phyloP scores from a whole-genome alignment of 139 green algal species.

The Chlorella sorokiniana region DNA sequence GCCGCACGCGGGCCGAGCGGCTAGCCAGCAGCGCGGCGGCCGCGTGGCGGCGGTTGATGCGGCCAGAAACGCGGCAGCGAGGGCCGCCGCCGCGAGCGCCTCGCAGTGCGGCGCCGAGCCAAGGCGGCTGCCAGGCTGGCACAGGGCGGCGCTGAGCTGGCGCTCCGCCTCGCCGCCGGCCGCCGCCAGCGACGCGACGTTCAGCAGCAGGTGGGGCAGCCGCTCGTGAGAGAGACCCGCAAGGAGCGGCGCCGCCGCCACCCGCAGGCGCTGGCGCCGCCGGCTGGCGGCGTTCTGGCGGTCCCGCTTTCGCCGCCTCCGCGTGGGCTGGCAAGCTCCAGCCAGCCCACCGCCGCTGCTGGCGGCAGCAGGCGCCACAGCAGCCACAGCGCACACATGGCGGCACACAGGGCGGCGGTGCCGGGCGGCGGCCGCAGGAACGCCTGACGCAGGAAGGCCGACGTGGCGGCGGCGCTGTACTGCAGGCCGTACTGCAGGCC shows the following conservation, averaged over 20 bases:
- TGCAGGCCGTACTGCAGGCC: background rate
- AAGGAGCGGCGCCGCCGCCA: background rate
- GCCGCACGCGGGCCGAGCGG: background rate
- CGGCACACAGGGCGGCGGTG: background rate
- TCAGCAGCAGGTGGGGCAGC: background rate
- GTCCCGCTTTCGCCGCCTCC: background rate
- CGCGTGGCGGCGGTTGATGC: background rate
- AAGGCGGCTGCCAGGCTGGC: background rate
- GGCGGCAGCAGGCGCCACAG: background rate
- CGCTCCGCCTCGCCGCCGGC: background rate
- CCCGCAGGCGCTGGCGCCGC: too few relatives aligned
- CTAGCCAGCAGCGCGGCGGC: background rate
- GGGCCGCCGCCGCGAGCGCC: background rate
- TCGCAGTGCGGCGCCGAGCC: background rate
- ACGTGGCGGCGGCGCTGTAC: background rate
- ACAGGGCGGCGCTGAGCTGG: background rate
- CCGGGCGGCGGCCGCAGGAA: background rate
- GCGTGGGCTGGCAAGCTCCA: background rate
- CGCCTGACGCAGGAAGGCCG: background rate
- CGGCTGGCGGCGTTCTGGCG: too few relatives aligned
- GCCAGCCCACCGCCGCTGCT: background rate
- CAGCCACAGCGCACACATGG: constrained; percentile 3
- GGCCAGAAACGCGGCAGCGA: background rate
- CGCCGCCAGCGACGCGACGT: background rate
- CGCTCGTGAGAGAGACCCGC: background rate